Base-by-base conservation (phyloP, 352 stramenopile genomes). In the Aphanomyces stellatus region DNA sequence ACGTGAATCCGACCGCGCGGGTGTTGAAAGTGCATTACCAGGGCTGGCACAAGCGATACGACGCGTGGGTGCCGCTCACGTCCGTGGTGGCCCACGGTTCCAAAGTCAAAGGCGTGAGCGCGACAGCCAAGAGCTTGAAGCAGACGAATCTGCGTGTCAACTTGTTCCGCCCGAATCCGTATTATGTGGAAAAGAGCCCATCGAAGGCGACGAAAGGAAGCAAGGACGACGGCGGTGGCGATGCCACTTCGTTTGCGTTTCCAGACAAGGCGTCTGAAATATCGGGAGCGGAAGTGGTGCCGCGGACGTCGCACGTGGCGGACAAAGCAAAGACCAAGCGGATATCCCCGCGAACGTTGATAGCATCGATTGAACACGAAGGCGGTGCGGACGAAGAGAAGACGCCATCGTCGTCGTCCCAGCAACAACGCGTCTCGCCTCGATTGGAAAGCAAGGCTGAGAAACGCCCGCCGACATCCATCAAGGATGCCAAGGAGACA, bases 41-140 rank as follows among this genome's bases (percentile, higher is more conserved):
- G 11, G 59, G 59, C 15, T 65, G 59, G 59, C 59, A 65, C 24
- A 65, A 65, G 46, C 59, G 59, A 17, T 65, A 51, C 1, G 59
- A 65, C 33, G 24, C 27, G 15, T 65, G 59, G 59, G 37, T 55
- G 27, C 31, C 27, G 27, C 27, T 53, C 3, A 27, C 27, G 17
- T 17, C 59, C 8, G 10, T 65, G 2, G 41, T 24, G 8, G 31
- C 34, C 17, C 59, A 65, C 46, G 59, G 59, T 11, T 40, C 59
- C 6, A 24, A 30, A 11, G 59, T 65, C 11, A 51, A 40, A 19
- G n/a, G 22, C 6, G 59, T 30, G n/a, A 56, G 11, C 10, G n/a
- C 30, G n/a, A 17, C 27, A 10, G 35, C 19, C 10, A 53, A 65
- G 27, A 65, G 59, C 28, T 53, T 65, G 37, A 51, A 55, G n/a